These are phyloP conservation scores for Diaporthe citri DNA, from an alignment of 2,329 filamentous ascomycete genomes.

Conservation along the genomic window DNA sequence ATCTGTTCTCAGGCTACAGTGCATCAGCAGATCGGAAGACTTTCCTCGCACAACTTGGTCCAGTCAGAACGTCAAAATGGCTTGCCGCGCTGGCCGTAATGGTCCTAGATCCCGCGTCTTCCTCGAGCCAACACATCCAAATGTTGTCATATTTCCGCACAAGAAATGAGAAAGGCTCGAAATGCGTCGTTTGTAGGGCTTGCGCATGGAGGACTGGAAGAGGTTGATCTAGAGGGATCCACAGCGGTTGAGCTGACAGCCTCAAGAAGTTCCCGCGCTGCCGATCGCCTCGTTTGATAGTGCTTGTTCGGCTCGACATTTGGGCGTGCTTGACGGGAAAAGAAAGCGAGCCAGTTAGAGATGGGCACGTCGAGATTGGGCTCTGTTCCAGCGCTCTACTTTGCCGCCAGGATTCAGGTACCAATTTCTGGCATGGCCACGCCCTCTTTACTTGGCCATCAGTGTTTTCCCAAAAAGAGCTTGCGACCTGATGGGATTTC, in stretches of 20 bases:
- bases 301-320: conserved; percentile 3
- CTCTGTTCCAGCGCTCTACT: neutral
- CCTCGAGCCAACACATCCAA: neutral
- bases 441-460: neutral
- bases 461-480: neutral
- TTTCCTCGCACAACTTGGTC: neutral
- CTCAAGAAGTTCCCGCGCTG: neutral
- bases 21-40: neutral
- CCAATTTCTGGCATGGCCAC: neutral
- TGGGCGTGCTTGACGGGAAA: neutral
- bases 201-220: neutral
- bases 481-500: neutral
- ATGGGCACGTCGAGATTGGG: conserved; percentile 17
- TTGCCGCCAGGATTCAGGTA: neutral
- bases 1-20: neutral
- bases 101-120: neutral
- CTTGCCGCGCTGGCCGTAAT: neutral
- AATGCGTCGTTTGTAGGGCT: neutral
- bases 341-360: neutral
- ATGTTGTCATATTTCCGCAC: neutral
- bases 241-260: conserved; percentile 3
- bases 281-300: neutral
- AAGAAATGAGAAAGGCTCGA: neutral
- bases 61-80: neutral
- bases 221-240: neutral